These are phyloP conservation scores for Petunia axillaris DNA, from an alignment of 257 asterid species.

Conservation along the genomic window DNA sequence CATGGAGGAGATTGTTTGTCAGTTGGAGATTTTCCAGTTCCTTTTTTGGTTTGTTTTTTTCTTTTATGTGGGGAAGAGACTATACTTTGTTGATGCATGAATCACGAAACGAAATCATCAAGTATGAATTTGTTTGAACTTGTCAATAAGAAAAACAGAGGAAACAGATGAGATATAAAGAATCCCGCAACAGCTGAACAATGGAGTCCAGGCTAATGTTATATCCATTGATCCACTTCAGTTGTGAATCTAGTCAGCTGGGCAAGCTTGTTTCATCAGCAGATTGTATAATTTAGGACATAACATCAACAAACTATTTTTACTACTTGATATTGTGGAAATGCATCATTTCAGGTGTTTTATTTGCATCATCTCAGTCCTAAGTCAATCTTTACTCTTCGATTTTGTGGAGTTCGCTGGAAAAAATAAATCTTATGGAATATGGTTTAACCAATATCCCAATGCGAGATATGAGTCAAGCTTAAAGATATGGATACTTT, in stretches of 20 bases:
- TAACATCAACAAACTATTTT: not conserved
- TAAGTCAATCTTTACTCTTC: not conserved
- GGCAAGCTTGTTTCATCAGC: not conserved
- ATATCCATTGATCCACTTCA: not conserved
- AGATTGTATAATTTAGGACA: not conserved
- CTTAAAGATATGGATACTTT: not conserved
- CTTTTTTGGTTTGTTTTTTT: not conserved
- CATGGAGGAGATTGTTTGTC: not conserved
- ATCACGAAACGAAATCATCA: slow-evolving; percentile 22
- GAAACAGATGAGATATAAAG: not conserved
- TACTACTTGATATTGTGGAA: not conserved
- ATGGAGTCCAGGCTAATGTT: not conserved
- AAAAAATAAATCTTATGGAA: not conserved
- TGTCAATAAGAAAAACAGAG: not conserved
- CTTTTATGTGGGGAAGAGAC: not conserved
- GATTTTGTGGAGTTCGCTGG: not conserved
- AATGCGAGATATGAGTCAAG: not conserved
- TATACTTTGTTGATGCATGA: not conserved
- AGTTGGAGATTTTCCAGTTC: not conserved
- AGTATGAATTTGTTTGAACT: not conserved
- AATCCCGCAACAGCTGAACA: not conserved
- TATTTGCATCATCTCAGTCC: too few species aligned
- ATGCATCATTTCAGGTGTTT: not conserved
- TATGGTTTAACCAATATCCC: not conserved
- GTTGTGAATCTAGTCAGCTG: slow-evolving; percentile 8